Percentiles rank a stretch among this genome's conserved stretches.
Conservation (phyloP, 2,329 filamentous ascomycete species). For the Paracoccidioides brasiliensis region DNA sequence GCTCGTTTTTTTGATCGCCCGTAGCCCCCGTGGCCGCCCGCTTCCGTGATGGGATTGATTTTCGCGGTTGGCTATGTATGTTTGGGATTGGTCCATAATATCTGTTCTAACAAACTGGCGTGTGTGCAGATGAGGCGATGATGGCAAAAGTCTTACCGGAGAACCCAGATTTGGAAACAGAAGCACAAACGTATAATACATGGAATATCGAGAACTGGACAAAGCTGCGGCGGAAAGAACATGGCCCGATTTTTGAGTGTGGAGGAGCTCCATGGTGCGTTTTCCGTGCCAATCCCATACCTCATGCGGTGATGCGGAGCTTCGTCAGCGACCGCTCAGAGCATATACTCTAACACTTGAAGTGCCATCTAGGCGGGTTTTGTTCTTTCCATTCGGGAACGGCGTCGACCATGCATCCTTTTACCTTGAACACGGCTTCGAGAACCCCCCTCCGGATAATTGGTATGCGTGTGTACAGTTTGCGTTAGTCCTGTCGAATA, state of each 20-base stretch:
- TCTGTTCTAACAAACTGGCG: neutral
- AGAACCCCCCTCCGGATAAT: conserved; percentile 63
- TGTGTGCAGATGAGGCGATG: conserved; percentile 61
- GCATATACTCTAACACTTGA: neutral
- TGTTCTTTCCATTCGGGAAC: conserved; percentile 93
- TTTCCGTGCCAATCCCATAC: neutral
- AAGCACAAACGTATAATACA: conserved; percentile 63
- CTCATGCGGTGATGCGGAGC: neutral
- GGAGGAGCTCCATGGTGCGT: conserved; percentile 75
- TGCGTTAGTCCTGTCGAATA: conserved; percentile 85
- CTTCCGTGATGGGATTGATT: neutral
- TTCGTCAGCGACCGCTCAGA: conserved; percentile 14
- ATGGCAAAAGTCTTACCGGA: conserved; percentile 64
- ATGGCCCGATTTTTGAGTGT: conserved; percentile 77
- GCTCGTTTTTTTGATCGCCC: no score
- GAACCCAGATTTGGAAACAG: conserved; percentile 65
- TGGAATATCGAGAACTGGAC: conserved; percentile 86
- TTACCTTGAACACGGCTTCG: conserved; percentile 90
- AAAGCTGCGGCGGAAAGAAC: conserved; percentile 60
- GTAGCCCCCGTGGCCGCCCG: neutral
- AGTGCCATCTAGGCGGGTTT: conserved; percentile 54
- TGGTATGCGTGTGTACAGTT: conserved; percentile 98
- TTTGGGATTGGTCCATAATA: neutral
- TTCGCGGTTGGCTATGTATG: neutral
- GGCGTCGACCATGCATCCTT: conserved; percentile 88